A percentile compares a stretch with the other conserved stretches of the same genome.
phyloP scores from a whole-genome alignment of 257 asterid species.

The Przewalskia tangutica region DNA sequence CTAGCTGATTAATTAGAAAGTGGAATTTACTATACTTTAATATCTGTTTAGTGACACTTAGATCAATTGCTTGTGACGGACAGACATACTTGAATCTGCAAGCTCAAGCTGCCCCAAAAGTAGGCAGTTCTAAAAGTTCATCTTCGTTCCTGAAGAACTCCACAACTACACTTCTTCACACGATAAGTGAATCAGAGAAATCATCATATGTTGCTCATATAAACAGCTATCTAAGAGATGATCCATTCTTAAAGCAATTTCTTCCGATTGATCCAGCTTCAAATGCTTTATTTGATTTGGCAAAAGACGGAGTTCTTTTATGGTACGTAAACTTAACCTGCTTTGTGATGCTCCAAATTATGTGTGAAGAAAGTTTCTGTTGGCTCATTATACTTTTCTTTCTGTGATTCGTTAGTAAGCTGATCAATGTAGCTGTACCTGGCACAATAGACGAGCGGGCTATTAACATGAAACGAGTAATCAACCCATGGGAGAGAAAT shows the following conservation, averaged over 20 bases:
- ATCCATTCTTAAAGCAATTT: constrained; percentile 80
- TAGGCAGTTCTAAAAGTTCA: constrained; percentile 49
- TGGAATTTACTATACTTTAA: too few relatives aligned
- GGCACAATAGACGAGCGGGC: constrained; percentile 87
- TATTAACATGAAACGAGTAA: constrained; percentile 67
- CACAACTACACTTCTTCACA: constrained; percentile 83
- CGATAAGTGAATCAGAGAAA: constrained; percentile 74
- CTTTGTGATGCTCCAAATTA: constrained; percentile 11
- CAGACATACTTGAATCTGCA: constrained; percentile 76
- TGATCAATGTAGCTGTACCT: constrained; percentile 94
- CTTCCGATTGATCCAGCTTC: constrained; percentile 77
- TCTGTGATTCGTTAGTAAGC: constrained; percentile 50
- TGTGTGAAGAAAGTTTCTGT: background rate
- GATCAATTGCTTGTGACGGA: constrained; percentile 17
- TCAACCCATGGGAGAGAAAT: constrained; percentile 97
- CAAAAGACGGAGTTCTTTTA: constrained; percentile 84
- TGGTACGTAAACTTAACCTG: constrained; percentile 43
- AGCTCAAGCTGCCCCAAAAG: constrained; percentile 48
- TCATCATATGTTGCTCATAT: constrained; percentile 89
- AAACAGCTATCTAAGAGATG: constrained; percentile 93
- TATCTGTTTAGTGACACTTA: constrained; percentile 8
- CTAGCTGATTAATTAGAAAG: background rate
- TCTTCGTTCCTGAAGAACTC: constrained; percentile 84
- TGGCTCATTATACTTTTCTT: constrained; percentile 6
- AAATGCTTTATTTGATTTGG: constrained; percentile 72